phyloP scores from a whole-genome alignment of 2,329 filamentous ascomycete species.

The Penicillium sp. region DNA sequence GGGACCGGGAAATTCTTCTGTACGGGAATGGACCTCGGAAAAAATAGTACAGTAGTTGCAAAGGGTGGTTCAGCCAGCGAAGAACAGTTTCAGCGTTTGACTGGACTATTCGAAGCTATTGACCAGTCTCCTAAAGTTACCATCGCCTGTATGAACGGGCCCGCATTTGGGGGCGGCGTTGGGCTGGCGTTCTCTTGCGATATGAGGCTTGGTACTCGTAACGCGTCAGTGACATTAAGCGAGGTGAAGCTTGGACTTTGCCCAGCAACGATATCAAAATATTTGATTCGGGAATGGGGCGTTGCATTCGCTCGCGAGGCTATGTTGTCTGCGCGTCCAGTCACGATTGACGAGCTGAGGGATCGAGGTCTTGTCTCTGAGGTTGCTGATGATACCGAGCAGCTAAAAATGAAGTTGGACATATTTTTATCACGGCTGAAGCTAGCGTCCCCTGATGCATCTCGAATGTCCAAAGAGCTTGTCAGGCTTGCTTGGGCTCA shows the following conservation, averaged over 20 bases:
- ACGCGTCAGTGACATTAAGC: conserved; percentile 34
- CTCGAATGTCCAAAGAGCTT: conserved; percentile 37
- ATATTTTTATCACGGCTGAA: conserved; percentile 23
- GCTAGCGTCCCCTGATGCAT: conserved; percentile 30
- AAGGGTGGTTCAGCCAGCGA: conserved; percentile 18
- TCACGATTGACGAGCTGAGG: conserved; percentile 30
- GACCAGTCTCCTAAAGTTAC: conserved; percentile 44
- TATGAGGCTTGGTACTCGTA: conserved; percentile 27
- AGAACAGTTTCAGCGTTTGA: conserved; percentile 23
- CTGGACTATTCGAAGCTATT: conserved; percentile 39
- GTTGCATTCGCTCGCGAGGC: conserved; percentile 38
- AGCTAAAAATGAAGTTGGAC: conserved; percentile 24
- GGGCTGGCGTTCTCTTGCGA: conserved; percentile 48
- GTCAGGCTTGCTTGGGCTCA: conserved; percentile 30
- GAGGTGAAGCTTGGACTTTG: conserved; percentile 44
- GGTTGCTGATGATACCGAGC: conserved; percentile 17
- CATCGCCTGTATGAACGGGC: conserved; percentile 45
- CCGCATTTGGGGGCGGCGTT: conserved; percentile 47
- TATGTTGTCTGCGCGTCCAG: conserved; percentile 38
- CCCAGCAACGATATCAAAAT: conserved; percentile 41
- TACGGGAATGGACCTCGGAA: conserved; percentile 43
- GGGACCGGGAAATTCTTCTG: conserved; percentile 44
- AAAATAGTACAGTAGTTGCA: conserved; percentile 21
- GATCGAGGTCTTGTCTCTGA: conserved; percentile 22
- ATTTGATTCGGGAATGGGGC: conserved; percentile 43